phyloP scores from a whole-genome alignment of 108 stramenopile genomes.

The Skeletonema tropicum region DNA sequence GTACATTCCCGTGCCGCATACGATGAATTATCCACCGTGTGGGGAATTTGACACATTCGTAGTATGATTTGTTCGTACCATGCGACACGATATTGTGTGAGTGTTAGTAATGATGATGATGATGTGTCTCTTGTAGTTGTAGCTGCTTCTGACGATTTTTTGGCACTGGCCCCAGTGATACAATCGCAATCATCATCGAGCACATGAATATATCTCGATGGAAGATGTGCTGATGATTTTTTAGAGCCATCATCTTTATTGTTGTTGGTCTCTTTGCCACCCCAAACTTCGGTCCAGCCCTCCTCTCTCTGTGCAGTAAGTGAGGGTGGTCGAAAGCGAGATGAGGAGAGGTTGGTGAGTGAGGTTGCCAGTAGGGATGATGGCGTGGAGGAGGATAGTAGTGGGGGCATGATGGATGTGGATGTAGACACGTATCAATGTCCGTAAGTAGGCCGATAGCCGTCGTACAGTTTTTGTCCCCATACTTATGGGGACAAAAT shows the following conservation, averaged over 20 bases:
- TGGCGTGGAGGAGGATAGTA: not conserved
- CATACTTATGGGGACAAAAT: no score
- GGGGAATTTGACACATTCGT: conserved; percentile 61
- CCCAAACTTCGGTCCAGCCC: conserved; percentile 84
- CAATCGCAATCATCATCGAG: conserved; percentile 32
- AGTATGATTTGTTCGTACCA: conserved; percentile 75
- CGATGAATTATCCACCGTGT: conserved; percentile 59
- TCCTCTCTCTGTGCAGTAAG: conserved; percentile 32
- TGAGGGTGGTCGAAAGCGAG: conserved; percentile 34
- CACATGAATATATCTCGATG: conserved; percentile 21
- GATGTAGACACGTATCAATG: no score
- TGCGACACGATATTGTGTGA: conserved; percentile 69
- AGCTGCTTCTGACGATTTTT: not conserved
- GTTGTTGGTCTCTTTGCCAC: conserved; percentile 17
- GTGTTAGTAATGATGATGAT: conserved; percentile 30
- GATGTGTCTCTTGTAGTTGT: not conserved
- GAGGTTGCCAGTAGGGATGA: conserved; percentile 16
- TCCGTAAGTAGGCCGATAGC: no score
- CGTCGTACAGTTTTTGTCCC: no score
- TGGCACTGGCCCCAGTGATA: no score
- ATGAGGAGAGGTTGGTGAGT: conserved; percentile 44
- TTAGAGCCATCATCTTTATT: not conserved
- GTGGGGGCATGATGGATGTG: conserved; percentile 6
- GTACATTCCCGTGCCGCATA: conserved; percentile 61
- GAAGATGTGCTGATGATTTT: not conserved